Conservation (phyloP, 164 flowering plant species). For the Magnolia officinalis region DNA sequence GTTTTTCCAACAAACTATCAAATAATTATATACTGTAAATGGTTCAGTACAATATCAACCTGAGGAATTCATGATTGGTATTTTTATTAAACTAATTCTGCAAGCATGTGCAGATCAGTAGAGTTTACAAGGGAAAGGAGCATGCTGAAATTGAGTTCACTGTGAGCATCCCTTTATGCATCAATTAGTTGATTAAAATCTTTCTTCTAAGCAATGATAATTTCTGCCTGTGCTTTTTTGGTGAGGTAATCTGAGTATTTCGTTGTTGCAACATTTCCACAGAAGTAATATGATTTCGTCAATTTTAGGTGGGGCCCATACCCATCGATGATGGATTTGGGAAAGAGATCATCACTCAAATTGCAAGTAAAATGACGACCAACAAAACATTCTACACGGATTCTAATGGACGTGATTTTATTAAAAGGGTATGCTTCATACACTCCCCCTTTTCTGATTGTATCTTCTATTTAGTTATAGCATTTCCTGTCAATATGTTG, state of each 20-base stretch:
- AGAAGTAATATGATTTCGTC: background rate
- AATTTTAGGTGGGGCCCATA: constrained; percentile 36
- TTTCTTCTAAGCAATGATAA: background rate
- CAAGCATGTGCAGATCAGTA: constrained; percentile 55
- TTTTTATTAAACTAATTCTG: background rate
- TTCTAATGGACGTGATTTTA: constrained; percentile 92
- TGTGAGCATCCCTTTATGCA: constrained; percentile 29
- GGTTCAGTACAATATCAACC: background rate
- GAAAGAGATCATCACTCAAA: constrained; percentile 71
- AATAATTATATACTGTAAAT: background rate
- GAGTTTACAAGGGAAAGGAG: constrained; percentile 66
- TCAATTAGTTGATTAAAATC: background rate
- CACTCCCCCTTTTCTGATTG: background rate
- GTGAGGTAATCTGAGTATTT: background rate
- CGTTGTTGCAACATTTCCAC: background rate
- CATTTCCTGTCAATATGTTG: background rate
- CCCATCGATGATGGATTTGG: constrained; percentile 75
- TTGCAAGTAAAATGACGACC: constrained; percentile 56
- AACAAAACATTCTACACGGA: constrained; percentile 86
- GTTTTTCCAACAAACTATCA: too few species aligned
- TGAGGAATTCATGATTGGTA: background rate
- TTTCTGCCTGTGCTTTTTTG: background rate
- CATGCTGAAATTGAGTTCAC: constrained; percentile 56
- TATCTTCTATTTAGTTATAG: background rate
- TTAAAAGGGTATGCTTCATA: constrained; percentile 60